Conservation (phyloP, 768 basidiomycete species). For the Phlebiopsis flavidoalba region DNA sequence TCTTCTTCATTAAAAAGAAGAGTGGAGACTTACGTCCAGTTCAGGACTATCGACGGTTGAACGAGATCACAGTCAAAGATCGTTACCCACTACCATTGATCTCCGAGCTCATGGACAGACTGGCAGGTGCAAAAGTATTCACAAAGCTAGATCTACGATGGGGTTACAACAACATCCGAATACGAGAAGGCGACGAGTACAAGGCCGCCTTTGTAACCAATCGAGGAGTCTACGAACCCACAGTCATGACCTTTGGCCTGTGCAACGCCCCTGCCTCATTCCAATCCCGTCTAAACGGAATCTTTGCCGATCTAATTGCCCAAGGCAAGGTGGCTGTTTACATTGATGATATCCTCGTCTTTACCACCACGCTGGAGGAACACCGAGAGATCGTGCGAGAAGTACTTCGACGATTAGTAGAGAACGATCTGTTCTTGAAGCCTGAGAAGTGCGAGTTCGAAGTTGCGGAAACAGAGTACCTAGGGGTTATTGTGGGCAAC, state of each 20-base stretch:
- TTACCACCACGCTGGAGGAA: constrained; percentile 12
- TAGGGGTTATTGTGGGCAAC: constrained; percentile 13
- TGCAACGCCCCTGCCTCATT: constrained; percentile 22
- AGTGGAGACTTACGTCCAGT: constrained; percentile 26
- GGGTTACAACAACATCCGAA: constrained; percentile 19
- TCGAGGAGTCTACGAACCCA: constrained; percentile 21
- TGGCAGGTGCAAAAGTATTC: constrained; percentile 18
- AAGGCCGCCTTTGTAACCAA: constrained; percentile 29
- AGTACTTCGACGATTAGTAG: constrained; percentile 23
- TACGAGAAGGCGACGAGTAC: constrained; percentile 21
- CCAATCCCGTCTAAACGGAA: constrained; percentile 27
- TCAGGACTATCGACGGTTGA: constrained; percentile 29
- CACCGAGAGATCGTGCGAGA: constrained; percentile 13
- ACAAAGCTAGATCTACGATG: constrained; percentile 27
- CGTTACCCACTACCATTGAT: constrained; percentile 13
- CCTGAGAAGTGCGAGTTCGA: constrained; percentile 34
- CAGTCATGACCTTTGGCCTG: constrained; percentile 26
- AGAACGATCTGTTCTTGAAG: constrained; percentile 31
- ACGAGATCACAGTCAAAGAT: constrained; percentile 21
- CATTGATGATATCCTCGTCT: constrained; percentile 35
- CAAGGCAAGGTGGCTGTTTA: constrained; percentile 33
- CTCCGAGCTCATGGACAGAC: constrained; percentile 19
- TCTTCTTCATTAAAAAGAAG: constrained; percentile 33
- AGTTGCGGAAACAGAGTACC: constrained; percentile 21
- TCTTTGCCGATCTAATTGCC: constrained; percentile 27